Evolutionary conservation across 2,329 filamentous ascomycete species (phyloP).

Genomic region (Paecilomyces formosus): DNA sequence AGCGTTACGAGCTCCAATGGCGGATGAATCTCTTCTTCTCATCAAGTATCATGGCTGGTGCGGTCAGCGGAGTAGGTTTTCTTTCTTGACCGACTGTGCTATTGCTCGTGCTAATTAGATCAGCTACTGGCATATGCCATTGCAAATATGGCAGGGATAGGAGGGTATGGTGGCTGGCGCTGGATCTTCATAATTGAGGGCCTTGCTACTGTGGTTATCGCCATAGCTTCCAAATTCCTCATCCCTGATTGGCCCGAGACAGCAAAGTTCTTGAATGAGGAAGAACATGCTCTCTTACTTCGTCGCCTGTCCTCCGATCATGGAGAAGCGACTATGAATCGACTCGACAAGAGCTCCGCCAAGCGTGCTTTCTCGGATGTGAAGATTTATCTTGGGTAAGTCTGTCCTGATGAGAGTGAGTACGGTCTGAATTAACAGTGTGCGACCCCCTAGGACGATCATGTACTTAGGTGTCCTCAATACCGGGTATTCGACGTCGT

Average conservation of each 20-base stretch:
- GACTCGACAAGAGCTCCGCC: slow-evolving; percentile 17
- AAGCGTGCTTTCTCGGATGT: slow-evolving; percentile 22
- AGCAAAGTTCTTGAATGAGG: slow-evolving; percentile 21
- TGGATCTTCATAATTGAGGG: slow-evolving; percentile 33
- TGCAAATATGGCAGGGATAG: slow-evolving; percentile 20
- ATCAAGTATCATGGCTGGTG: slow-evolving; percentile 31
- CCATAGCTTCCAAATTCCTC: slow-evolving; percentile 17
- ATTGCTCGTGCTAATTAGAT: not conserved
- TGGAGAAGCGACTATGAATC: slow-evolving; percentile 19
- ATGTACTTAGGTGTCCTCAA: slow-evolving; percentile 57
- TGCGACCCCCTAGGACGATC: slow-evolving; percentile 32
- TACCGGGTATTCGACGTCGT: slow-evolving; percentile 38
- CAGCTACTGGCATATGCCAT: slow-evolving; percentile 17
- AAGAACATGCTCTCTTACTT: slow-evolving; percentile 18
- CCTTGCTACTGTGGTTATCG: slow-evolving; percentile 21
- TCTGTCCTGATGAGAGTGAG: slow-evolving; percentile 10
- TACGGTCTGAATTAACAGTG: no score
- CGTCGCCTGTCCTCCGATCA: slow-evolving; percentile 16
- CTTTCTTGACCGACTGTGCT: not conserved
- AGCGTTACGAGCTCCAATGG: slow-evolving; percentile 34
- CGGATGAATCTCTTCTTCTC: slow-evolving; percentile 27
- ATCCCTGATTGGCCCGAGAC: slow-evolving; percentile 26
- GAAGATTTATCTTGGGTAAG: slow-evolving; percentile 33
- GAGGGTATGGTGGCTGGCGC: slow-evolving; percentile 20
- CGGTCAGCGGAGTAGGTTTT: slow-evolving; percentile 27